Conservation (phyloP, 1,284 basidiomycete species). For the Hemileia vastatrix region DNA sequence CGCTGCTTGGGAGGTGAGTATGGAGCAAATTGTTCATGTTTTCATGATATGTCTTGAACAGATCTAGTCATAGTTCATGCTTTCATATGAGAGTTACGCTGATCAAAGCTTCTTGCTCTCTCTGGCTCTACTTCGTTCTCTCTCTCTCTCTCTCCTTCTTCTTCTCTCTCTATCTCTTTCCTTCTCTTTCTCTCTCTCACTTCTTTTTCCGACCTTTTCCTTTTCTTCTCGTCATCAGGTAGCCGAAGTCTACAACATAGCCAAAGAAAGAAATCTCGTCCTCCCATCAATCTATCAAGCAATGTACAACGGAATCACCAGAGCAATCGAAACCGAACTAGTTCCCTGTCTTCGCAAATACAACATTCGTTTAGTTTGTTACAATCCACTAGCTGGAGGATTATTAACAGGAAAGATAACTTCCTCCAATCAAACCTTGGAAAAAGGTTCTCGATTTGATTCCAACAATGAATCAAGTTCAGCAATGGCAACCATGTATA, state of each 20-base stretch:
- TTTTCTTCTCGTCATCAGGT: background rate
- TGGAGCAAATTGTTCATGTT: constrained; percentile 19
- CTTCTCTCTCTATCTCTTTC: too few species aligned
- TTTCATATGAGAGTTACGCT: background rate
- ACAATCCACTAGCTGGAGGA: constrained; percentile 49
- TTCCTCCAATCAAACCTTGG: constrained; percentile 37
- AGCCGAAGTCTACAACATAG: background rate
- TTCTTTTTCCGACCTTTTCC: too few species aligned
- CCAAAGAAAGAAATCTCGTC: constrained; percentile 8
- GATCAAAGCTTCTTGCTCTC: background rate
- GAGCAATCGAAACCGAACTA: background rate
- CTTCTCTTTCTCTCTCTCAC: too few species aligned
- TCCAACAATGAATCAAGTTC: background rate
- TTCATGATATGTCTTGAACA: background rate
- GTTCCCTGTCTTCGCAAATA: constrained; percentile 1
- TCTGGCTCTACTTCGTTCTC: background rate
- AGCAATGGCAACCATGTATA: constrained; percentile 45
- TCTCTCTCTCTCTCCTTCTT: too few species aligned
- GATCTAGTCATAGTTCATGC: background rate
- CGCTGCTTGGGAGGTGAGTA: constrained; percentile 47
- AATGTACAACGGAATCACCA: too few species aligned
- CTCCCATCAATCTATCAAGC: too few species aligned
- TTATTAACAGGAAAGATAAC: constrained; percentile 50
- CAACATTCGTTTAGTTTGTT: background rate
- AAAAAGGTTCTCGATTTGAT: constrained; percentile 45